These are phyloP conservation scores for Lipomyces starkeyi DNA, from an alignment of 805 yeast species.

Conservation along the genomic window DNA sequence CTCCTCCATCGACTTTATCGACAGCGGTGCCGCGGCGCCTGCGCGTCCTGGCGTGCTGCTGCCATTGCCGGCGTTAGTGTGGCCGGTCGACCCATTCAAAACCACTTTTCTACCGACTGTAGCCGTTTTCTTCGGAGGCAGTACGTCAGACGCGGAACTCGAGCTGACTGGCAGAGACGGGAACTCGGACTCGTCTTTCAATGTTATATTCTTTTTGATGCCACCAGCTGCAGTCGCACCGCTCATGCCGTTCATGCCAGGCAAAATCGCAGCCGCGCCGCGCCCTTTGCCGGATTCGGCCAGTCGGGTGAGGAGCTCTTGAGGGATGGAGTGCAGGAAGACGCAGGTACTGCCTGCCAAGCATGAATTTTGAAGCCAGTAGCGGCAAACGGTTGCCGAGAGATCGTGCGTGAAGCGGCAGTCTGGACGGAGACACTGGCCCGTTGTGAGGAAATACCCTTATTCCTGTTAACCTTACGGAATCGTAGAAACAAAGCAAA, in stretches of 20 bases:
- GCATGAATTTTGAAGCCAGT: conserved; percentile 55
- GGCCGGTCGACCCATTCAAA: neutral
- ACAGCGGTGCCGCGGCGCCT: neutral
- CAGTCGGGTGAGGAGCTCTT: conserved; percentile 34
- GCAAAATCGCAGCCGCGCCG: conserved; percentile 24
- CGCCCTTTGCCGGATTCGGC: conserved; percentile 14
- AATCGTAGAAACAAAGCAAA: neutral
- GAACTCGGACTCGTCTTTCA: conserved; percentile 31
- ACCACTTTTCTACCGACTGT: neutral
- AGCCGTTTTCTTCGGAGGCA: neutral
- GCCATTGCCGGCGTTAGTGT: neutral
- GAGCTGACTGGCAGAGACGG: conserved; percentile 21
- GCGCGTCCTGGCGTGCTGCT: neutral
- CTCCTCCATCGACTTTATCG: conserved; percentile 28
- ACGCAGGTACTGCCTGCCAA: conserved; percentile 52
- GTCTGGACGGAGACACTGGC: conserved; percentile 53
- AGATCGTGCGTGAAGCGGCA: conserved; percentile 56
- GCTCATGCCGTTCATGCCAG: conserved; percentile 6
- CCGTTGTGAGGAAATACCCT: conserved; percentile 51
- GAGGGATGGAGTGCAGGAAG: conserved; percentile 51
- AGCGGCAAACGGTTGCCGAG: conserved; percentile 52
- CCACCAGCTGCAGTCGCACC: neutral
- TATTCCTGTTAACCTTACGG: neutral
- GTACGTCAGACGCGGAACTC: neutral
- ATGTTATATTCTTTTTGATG: conserved; percentile 16